Evolutionary conservation across 169 alveolate genomes (phyloP).

Genomic region (Plasmodium knowlesi): DNA sequence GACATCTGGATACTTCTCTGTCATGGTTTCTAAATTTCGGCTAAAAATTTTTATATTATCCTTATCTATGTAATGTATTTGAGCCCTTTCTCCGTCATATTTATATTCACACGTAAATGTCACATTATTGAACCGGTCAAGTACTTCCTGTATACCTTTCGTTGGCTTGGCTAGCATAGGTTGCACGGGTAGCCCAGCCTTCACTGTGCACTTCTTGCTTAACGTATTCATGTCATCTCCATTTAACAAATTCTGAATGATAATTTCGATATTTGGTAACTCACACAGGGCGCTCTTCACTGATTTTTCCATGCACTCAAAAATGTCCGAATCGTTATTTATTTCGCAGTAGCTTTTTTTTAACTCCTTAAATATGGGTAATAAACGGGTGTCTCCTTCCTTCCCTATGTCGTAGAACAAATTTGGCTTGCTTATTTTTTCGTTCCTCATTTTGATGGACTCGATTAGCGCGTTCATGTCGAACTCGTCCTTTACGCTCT

Average conservation of each 20-base stretch:
- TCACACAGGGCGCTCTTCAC: slow-evolving; percentile 93
- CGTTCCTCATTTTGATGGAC: slow-evolving; percentile 31
- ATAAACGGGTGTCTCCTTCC: slow-evolving; percentile 61
- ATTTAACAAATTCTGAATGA: slow-evolving; percentile 90
- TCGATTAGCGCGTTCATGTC: slow-evolving; percentile 19
- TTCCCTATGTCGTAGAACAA: slow-evolving; percentile 63
- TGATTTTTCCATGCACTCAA: slow-evolving; percentile 88
- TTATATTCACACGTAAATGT: slow-evolving; percentile 98
- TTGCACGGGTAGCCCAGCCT: slow-evolving; percentile 98
- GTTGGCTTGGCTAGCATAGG: slow-evolving; percentile 99
- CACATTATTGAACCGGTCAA: slow-evolving; percentile 91
- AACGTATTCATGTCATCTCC: slow-evolving; percentile 86
- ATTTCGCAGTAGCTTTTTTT: slow-evolving; percentile 58
- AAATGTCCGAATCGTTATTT: slow-evolving; percentile 66
- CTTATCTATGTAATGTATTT: slow-evolving; percentile 91
- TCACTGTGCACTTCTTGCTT: slow-evolving; percentile 90
- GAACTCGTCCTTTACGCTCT: not conserved
- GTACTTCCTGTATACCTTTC: slow-evolving; percentile 87
- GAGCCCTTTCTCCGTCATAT: slow-evolving; percentile 98
- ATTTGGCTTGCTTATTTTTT: slow-evolving; percentile 63
- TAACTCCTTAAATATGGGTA: slow-evolving; percentile 66
- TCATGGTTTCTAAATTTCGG: slow-evolving; percentile 94
- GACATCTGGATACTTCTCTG: slow-evolving; percentile 85
- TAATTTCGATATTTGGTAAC: slow-evolving; percentile 93
- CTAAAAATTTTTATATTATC: slow-evolving; percentile 88